phyloP scores from a whole-genome alignment of 345 rosid genomes.

The Eucalyptus erythrocorys region DNA sequence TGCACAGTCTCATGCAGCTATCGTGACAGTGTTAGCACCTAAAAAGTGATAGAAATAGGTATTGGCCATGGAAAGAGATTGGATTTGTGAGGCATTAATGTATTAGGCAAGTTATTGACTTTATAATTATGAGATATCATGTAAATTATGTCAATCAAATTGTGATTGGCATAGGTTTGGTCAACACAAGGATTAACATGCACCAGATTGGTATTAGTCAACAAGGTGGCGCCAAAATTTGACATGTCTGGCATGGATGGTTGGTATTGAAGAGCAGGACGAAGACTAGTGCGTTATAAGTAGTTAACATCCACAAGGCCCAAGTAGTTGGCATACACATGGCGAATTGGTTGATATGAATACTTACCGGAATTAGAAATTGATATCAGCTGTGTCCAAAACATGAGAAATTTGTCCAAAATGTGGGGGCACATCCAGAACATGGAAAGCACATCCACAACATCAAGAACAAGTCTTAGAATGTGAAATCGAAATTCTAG shows the following conservation, averaged over 20 bases:
- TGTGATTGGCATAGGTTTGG: not conserved
- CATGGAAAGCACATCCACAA: not conserved
- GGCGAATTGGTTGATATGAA: not conserved
- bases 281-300: not conserved
- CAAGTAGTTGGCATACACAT: not conserved
- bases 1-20: not conserved
- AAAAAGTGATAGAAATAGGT: not conserved
- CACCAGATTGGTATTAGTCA: not conserved
- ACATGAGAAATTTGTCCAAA: not conserved
- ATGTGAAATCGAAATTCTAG: not conserved
- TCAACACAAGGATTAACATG: not conserved
- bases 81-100: not conserved
- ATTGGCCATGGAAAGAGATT: not conserved
- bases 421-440: not conserved
- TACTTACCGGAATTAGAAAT: not conserved
- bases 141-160: not conserved
- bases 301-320: too few species aligned
- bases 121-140: not conserved
- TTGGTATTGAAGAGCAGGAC: not conserved
- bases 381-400: not conserved
- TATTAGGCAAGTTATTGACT: not conserved
- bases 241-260: not conserved
- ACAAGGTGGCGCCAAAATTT: not conserved
- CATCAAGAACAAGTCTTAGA: not conserved
- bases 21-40: not conserved